Base-by-base conservation (phyloP, 2,329 filamentous ascomycete genomes). In the Dactylella cylindrospora region DNA sequence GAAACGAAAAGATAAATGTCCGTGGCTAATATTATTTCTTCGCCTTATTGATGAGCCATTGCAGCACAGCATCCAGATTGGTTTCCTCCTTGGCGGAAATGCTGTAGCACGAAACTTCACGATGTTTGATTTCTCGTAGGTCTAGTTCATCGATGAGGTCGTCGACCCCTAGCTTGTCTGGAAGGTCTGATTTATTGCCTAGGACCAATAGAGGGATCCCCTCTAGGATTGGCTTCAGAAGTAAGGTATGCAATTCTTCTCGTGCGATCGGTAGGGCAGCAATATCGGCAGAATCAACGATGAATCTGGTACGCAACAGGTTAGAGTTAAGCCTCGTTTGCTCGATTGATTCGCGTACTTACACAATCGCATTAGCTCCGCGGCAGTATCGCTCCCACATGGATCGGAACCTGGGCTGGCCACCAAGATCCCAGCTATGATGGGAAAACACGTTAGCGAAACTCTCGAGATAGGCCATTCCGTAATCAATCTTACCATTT, bases 371-470 rank as follows among this genome's bases (percentile, higher is more conserved):
- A 76, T 95, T 95, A 68, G 97, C 93, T 46, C 90, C 93, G 66
- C 90, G 88, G 76, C 93, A 97, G 74, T 98, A 98, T 71, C 93
- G 81, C 78, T 98, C 93, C 93, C 93, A 98, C 93, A 98, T 98
- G 68, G 88, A 88, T 71, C 93, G 87, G 77, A 97, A 98, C 67
- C 91, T 83, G 69, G 93, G 91, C 76, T 98, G 93, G 49, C 93
- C 93, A 69, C 93, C 93, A 66, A 98, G 83, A 77, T 98, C 93
- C 93, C 93, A 98, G 76, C 82, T 84, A 43, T 23, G 46, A 49
- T 5, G 2, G 39, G n/a, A n/a, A 12, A 19, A 49, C 41, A 51
- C 12, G 19, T 60, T 26, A 60, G 36, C 15, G n/a, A 53, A 10
- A 15, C 22, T 12, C 28, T 1, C 33, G 20, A 23, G 29, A 44